Evolutionary conservation across 768 basidiomycete species (phyloP).

Genomic region (Boletus eberwhitei): DNA sequence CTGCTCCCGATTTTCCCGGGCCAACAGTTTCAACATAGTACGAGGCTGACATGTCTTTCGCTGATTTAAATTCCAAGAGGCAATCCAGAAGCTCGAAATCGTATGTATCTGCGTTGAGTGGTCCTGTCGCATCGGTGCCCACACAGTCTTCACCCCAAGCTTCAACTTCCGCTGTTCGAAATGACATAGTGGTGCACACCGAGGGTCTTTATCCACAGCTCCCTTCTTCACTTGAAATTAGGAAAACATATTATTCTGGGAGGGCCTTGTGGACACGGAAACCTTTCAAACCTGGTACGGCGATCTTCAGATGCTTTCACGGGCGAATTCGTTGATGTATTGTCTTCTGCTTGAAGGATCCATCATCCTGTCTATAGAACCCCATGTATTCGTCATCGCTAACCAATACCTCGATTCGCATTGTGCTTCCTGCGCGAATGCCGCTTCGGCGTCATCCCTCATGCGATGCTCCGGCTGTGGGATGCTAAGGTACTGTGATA

Average conservation of each 20-base stretch:
- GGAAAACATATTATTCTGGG: slow-evolving; percentile 36
- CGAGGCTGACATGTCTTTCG: slow-evolving; percentile 33
- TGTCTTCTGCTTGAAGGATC: slow-evolving; percentile 44
- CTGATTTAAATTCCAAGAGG: slow-evolving; percentile 29
- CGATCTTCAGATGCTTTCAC: not conserved
- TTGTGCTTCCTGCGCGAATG: slow-evolving; percentile 67
- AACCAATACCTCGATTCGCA: slow-evolving; percentile 53
- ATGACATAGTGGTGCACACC: slow-evolving; percentile 3
- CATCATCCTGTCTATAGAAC: slow-evolving; percentile 52
- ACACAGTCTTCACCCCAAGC: slow-evolving; percentile 25
- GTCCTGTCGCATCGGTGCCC: slow-evolving; percentile 19
- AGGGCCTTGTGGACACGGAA: slow-evolving; percentile 45
- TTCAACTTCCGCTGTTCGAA: slow-evolving; percentile 1
- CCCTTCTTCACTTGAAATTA: slow-evolving; percentile 42
- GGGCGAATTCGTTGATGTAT: not conserved
- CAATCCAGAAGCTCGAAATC: slow-evolving; percentile 32
- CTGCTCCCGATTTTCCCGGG: too few relatives aligned
- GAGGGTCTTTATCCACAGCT: slow-evolving; percentile 26
- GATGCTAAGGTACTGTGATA: slow-evolving; percentile 69
- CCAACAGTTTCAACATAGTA: too few relatives aligned
- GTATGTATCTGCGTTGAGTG: slow-evolving; percentile 33
- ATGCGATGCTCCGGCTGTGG: slow-evolving; percentile 77
- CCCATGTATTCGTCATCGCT: slow-evolving; percentile 64
- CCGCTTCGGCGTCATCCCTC: slow-evolving; percentile 38
- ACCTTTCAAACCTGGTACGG: slow-evolving; percentile 37